phyloP scores from a whole-genome alignment of 2,329 filamentous ascomycete genomes.

The Neonectria hederae region DNA sequence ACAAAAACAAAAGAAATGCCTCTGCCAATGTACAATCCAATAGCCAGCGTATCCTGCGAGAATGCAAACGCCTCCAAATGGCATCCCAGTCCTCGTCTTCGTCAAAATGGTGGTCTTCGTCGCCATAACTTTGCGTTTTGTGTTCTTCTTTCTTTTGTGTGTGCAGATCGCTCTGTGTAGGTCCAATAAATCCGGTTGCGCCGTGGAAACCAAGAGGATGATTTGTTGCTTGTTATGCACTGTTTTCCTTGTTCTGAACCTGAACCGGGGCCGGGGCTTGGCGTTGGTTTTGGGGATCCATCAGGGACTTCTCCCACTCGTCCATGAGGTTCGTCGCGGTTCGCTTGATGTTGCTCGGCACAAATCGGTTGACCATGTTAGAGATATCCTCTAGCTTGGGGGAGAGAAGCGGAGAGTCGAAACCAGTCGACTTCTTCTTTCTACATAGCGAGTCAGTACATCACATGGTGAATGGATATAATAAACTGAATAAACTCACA shows the following conservation, averaged over 20 bases:
- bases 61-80: slow-evolving; percentile 29
- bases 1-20: slow-evolving; percentile 20
- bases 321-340: slow-evolving; percentile 88
- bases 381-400: slow-evolving; percentile 65
- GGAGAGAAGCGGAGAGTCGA: slow-evolving; percentile 47
- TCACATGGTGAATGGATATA: not conserved
- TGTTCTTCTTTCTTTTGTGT: slow-evolving; percentile 23
- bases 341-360: slow-evolving; percentile 79
- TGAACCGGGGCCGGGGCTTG: slow-evolving; percentile 29
- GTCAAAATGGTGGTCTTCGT: slow-evolving; percentile 37
- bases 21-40: slow-evolving; percentile 29
- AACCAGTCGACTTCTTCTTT: slow-evolving; percentile 46
- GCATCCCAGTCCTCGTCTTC: slow-evolving; percentile 27
- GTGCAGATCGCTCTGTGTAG: slow-evolving; percentile 32
- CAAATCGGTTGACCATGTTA: slow-evolving; percentile 75
- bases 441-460: slow-evolving; percentile 36
- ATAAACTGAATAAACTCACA: slow-evolving; percentile 53
- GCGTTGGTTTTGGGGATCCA: slow-evolving; percentile 42
- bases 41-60: slow-evolving; percentile 11
- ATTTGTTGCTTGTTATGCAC: slow-evolving; percentile 30
- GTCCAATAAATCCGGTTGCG: slow-evolving; percentile 34
- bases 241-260: slow-evolving; percentile 47
- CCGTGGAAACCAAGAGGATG: slow-evolving; percentile 16
- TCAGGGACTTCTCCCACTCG: slow-evolving; percentile 80
- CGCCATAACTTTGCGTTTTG: slow-evolving; percentile 32